Base-by-base conservation (phyloP, 495 filamentous ascomycete species). In the Haplographium delicatum region DNA sequence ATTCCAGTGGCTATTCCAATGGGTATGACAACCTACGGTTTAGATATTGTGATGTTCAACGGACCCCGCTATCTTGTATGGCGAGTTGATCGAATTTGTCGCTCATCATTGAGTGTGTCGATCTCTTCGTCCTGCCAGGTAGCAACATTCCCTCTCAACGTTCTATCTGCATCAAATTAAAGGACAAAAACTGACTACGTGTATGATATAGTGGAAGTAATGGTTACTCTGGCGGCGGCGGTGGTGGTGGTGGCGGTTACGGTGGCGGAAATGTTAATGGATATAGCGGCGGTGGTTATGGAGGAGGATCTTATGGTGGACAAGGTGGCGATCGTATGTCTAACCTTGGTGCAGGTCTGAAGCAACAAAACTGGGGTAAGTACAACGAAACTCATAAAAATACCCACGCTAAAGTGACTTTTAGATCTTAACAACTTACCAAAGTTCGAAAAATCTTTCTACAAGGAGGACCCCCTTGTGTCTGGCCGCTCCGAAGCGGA, bases 391-490 rank as follows among this genome's bases (percentile, higher is more conserved):
- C n/a, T n/a, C n/a, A n/a, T n/a, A n/a, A n/a, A n/a, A n/a, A n/a
- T n/a, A n/a, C n/a, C n/a, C n/a, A n/a, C n/a, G n/a, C n/a, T n/a
- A n/a, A n/a, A n/a, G n/a, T n/a, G n/a, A n/a, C 23, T n/a, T 31
- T 35, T 62, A 91, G 91, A 98, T 68, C 60, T 91, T 15, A 71
- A 67, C 65, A 71, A 83, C 20, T 63, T 98, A 19, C 91, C 93
- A 55, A 96, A 96, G 70, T 98, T 98, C 68, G 93, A 98, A 65
- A 98, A 98, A 73, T 89, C 86, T 22, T 98, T 98, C 76, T 98
- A 98, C 76, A 94, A 96, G 70, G 93, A 97, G 70, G 81, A 91
- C 61, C 78, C 82, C 4, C 77, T 79, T 50, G 93, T 98, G 24
- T 66, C 81, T 45, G 69, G 64, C 53, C 90, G 93, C 61, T 81